These are phyloP conservation scores for Ephemerocybe angulata DNA, from an alignment of 768 basidiomycete species.

Conservation along the genomic window DNA sequence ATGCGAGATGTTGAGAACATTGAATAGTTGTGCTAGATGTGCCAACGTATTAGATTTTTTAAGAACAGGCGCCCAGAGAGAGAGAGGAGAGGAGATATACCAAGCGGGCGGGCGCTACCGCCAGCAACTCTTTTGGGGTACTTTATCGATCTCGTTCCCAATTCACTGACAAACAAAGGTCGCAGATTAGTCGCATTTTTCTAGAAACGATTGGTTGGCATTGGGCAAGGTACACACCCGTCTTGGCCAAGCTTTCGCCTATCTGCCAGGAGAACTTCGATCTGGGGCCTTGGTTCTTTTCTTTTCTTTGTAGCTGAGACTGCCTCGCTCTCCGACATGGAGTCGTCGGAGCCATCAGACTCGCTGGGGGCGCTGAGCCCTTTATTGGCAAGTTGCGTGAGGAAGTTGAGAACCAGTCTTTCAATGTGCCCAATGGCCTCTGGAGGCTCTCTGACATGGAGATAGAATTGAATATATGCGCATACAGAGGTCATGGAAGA, in stretches of 20 bases:
- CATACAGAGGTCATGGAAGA: not conserved
- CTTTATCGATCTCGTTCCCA: constrained; percentile 22
- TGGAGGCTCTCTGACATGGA: not conserved
- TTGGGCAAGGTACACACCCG: constrained; percentile 20
- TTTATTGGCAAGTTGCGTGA: constrained; percentile 31
- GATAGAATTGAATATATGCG: constrained; percentile 3
- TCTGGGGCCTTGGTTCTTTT: constrained; percentile 16
- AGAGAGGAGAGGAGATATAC: not conserved
- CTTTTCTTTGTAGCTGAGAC: constrained; percentile 13
- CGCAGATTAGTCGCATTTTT: not conserved
- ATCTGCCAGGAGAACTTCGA: constrained; percentile 33
- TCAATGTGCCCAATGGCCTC: constrained; percentile 28
- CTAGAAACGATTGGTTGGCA: not conserved
- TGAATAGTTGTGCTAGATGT: constrained; percentile 61
- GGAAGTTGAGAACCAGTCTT: constrained; percentile 32
- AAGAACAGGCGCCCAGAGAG: constrained; percentile 4
- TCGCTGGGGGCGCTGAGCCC: not conserved
- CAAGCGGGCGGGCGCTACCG: constrained; percentile 31
- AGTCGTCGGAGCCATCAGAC: constrained; percentile 14
- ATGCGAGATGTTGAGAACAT: constrained; percentile 64
- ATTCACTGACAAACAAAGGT: constrained; percentile 11
- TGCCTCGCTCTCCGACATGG: not conserved
- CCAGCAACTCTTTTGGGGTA: constrained; percentile 33
- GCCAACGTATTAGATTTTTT: not conserved
- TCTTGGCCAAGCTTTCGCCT: constrained; percentile 21